Evolutionary conservation across 1,284 basidiomycete genomes (phyloP), one percentile per base, ranked within the genome.

Genomic region (Macrocystidia cucumis): DNA sequence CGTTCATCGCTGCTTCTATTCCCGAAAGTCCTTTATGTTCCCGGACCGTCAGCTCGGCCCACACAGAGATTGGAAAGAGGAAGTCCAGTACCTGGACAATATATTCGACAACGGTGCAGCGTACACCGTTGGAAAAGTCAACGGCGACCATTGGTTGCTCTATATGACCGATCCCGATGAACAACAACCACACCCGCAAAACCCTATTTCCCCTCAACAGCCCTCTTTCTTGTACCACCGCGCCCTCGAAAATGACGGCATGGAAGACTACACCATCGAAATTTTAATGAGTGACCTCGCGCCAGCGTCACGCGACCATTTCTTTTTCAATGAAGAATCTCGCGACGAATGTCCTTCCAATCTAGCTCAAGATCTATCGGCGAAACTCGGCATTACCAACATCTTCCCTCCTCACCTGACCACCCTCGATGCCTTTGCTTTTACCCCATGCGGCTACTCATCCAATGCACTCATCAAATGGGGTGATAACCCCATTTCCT

Each of bases 1-100:
- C 20, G 87, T 95, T 25, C 78, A 90, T 60, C 78, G 89, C 47
- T 86, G 87, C 60, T 99, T 98, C 69, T 99, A 98, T 68, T 96
- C 91, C 32, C 83, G 95, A 51, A 99, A 98, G 65, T 86, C 87
- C 7, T 98, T 98, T 76, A 98, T 98, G 88, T 98, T 98, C 61
- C 96, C 96, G 11, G 96, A 98, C 58, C 79, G 88, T 29, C 96
- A 99, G 56, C 69, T 72, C 27, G 93, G 92, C 2, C 95, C 95
- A 18, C 96, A 99, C 63, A 74, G 80, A 43, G 90, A 93, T 56
- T 99, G 96, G 96, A 78, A 79, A 47, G 75, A 89, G 42, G 96
- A 99, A 64, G 88, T 98, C 44, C 74, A 80, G 39, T 96, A 84
- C 54, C 73, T 98, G 34, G 95, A 98, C 57, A 75, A 75, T 43